Percentiles rank a stretch among this genome's conserved stretches.
These are phyloP conservation scores for Blastocystis sp. DNA, from an alignment of 352 stramenopile genomes.

Conservation along the genomic window DNA sequence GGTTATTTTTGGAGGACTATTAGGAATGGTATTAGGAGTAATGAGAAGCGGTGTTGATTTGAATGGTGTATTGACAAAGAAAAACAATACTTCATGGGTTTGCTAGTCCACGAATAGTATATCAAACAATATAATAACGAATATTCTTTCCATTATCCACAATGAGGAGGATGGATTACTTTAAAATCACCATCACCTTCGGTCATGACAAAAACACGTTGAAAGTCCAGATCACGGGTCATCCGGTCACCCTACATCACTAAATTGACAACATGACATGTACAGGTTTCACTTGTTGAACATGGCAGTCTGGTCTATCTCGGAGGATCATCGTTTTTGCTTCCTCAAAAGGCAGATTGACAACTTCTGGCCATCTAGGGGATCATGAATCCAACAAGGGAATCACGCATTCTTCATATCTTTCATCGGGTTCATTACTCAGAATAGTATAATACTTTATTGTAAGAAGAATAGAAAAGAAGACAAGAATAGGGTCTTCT, in stretches of 20 bases:
- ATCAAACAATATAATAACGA: background rate
- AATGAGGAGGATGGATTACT: background rate
- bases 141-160: constrained; percentile 35
- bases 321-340: background rate
- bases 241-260: constrained; percentile 4
- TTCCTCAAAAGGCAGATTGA: constrained; percentile 6
- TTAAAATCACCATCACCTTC: constrained; percentile 17
- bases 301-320: constrained; percentile 32
- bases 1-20: background rate
- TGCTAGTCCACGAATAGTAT: background rate
- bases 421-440: background rate
- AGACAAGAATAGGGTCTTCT: background rate
- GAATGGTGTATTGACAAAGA: background rate
- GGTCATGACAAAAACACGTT: constrained; percentile 51
- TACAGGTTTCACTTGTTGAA: constrained; percentile 46
- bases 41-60: background rate
- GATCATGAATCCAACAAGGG: background rate
- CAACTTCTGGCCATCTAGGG: constrained; percentile 55
- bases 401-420: background rate
- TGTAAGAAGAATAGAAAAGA: background rate
- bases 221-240: constrained; percentile 14
- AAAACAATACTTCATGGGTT: background rate
- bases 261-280: background rate
- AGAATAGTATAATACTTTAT: background rate
- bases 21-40: background rate